These are phyloP conservation scores for Paramyrothecium roridum DNA, from an alignment of 2,329 filamentous ascomycete species.

Conservation along the genomic window DNA sequence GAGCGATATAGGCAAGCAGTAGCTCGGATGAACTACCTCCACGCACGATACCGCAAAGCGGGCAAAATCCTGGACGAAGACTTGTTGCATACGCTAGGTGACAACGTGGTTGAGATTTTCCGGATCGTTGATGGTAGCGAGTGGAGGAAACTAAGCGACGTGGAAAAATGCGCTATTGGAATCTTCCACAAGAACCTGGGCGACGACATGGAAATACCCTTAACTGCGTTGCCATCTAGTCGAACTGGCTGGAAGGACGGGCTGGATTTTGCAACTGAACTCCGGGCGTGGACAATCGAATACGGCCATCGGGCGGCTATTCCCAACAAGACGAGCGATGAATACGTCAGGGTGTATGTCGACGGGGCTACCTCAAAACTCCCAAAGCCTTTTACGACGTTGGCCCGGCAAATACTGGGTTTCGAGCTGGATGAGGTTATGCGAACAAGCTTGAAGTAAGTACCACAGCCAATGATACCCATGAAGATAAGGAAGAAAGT, in stretches of 20 bases:
- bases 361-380: slow-evolving; percentile 30
- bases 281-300: slow-evolving; percentile 42
- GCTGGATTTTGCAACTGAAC: slow-evolving; percentile 48
- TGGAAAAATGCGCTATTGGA: slow-evolving; percentile 54
- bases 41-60: slow-evolving; percentile 51
- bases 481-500: too few species aligned
- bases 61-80: slow-evolving; percentile 61
- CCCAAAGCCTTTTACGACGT: slow-evolving; percentile 6
- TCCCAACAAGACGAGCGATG: slow-evolving; percentile 14
- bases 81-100: slow-evolving; percentile 61
- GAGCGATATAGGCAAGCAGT: slow-evolving; percentile 47
- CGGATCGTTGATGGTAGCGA: slow-evolving; percentile 52
- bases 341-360: slow-evolving; percentile 6
- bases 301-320: slow-evolving; percentile 39
- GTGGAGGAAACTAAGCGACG: slow-evolving; percentile 51
- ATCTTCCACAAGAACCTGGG: slow-evolving; percentile 57
- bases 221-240: slow-evolving; percentile 37
- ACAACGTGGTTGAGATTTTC: slow-evolving; percentile 55
- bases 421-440: slow-evolving; percentile 9
- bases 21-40: slow-evolving; percentile 63
- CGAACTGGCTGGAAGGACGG: slow-evolving; percentile 42
- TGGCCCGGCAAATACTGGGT: slow-evolving; percentile 8
- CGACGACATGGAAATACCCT: slow-evolving; percentile 51
- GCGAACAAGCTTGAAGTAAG: slow-evolving; percentile 8
- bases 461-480: too few species aligned